Base-by-base conservation (phyloP, 352 stramenopile genomes). In the Halophytophthora batemanensis region DNA sequence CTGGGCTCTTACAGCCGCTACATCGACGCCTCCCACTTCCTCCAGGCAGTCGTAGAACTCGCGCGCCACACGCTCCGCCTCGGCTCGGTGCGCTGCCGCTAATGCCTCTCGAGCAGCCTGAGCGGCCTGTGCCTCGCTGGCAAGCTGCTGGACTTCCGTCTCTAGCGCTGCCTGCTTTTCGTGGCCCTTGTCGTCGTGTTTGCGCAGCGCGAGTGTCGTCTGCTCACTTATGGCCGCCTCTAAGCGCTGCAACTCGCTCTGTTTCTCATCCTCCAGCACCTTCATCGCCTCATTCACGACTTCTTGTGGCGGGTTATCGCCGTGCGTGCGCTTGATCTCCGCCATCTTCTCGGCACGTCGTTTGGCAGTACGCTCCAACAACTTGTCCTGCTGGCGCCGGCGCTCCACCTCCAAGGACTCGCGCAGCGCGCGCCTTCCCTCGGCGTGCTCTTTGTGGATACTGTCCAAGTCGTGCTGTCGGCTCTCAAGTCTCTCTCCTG, bases 351-450 rank as follows among this genome's bases (percentile, higher is more conserved):
- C 57, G 0, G 40, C 43, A 23, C 63, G 50, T 14, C 57, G 45
- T 28, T 50, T 67, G 6, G 50, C 59, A 21, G 61, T 53, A 2
- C 62, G 47, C 21, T 73, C 69, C 13, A 62, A 22, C 14, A 78
- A 34, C 44, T 75, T 78, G 33, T 71, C 59, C 50, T 65, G 56
- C n/a, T 75, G 69, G 11, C 65, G 57, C 19, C 49, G 41, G 6
- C 69, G 54, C 37, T 79, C 69, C 1, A 64, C 45, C 2, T 44
- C 48, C 18, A 79, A 29, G 6, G 66, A 45, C 15, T 50, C 41
- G 13, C 39, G 18, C 10, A 79, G 45, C 13, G 56, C 50, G 4
- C 45, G 45, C 23, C 50, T 59, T 10, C 54, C 47, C 11, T 65
- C 47, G 22, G 59, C 56, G 17, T 74, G 63, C 5, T 69, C 63